A percentile compares a stretch with the other conserved stretches of the same genome.
These are phyloP conservation scores for Yarrowia sp. DNA, from an alignment of 805 yeast genomes.

Conservation along the genomic window DNA sequence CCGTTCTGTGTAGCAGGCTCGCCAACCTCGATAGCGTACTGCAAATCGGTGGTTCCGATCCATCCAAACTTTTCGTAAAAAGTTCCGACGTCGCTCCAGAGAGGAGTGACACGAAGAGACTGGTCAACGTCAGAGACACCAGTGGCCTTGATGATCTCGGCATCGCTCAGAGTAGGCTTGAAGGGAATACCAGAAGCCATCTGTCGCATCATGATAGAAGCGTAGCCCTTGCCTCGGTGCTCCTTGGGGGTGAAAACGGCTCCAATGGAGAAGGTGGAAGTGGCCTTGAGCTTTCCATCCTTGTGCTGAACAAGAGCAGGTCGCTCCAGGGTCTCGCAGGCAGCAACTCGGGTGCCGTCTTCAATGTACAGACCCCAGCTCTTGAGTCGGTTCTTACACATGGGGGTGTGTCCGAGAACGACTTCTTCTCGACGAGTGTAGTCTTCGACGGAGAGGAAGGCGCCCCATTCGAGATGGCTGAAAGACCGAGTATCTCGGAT, in stretches of 20 bases:
- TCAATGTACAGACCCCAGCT: conserved; percentile 35
- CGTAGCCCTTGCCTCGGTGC: conserved; percentile 56
- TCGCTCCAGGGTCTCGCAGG: conserved; percentile 47
- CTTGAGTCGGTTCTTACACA: conserved; percentile 30
- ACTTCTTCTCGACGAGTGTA: conserved; percentile 34
- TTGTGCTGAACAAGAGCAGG: conserved; percentile 33
- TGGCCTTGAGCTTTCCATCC: conserved; percentile 28
- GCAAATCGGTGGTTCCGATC: conserved; percentile 28
- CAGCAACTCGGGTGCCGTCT: conserved; percentile 39
- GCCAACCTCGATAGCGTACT: conserved; percentile 24
- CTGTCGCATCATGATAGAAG: conserved; percentile 32
- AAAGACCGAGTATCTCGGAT: conserved; percentile 4
- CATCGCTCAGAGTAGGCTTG: conserved; percentile 2
- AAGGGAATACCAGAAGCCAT: not conserved
- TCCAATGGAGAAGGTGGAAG: conserved; percentile 44
- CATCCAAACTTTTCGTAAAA: conserved; percentile 62
- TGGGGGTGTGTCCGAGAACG: conserved; percentile 26
- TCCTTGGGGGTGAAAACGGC: conserved; percentile 53
- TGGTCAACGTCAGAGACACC: conserved; percentile 27
- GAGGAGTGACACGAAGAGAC: conserved; percentile 40
- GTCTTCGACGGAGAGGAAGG: conserved; percentile 31
- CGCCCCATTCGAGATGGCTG: conserved; percentile 34
- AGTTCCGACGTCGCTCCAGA: conserved; percentile 72
- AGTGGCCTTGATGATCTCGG: conserved; percentile 8
- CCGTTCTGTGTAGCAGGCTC: not conserved